Base-by-base conservation (phyloP, 1,284 basidiomycete genomes). In the Neonothopanus nambi region DNA sequence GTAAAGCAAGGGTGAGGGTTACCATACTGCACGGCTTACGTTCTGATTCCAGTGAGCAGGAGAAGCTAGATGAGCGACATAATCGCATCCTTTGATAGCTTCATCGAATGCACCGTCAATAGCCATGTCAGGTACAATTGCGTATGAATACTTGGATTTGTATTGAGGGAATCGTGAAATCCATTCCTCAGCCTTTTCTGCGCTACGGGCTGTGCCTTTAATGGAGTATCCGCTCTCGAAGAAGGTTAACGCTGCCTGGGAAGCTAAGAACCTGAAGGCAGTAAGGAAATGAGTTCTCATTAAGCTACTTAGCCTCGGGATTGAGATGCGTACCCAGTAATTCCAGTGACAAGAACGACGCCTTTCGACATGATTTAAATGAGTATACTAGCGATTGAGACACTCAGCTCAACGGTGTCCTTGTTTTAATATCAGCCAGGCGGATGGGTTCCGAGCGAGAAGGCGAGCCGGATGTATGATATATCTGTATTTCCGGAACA, bases 141-240 rank as follows among this genome's bases (percentile, higher is more conserved):
- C 41, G 41, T 42, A 42, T 15, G 41, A 42, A 15, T 42, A 42
- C 3, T 23, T 23, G 18, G 41, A 21, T 23, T 42, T 42, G 41
- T 42, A 15, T 42, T 42, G 41, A 5, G 41, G 41, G 18, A 42
- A 42, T 24, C 41, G 41, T 6, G 41, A 42, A 26, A 42, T 42
- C 41, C 41, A 42, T 42, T 42, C 41, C n/a, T 42, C 41, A 12
- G 41, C 41, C 17, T 52, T 51, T 8, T 36, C 18, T 15, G 54
- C n/a, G 15, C 28, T 48, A 35, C 54, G 54, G 20, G 38, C 54
- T 2, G 41, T 38, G 6, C 40, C 49, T 15, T 49, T 49, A n/a
- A 56, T 42, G 17, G 28, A 37, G 28, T 53, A 53, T 18, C 39
- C 39, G 15, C 51, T 30, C 35, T 44, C 54, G 28, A 56, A 49